Evolutionary conservation across 225 moss, liverwort and hornwort species (phyloP), one percentile per base, ranked within the genome.

Genomic region (Physcomitrium patens): DNA sequence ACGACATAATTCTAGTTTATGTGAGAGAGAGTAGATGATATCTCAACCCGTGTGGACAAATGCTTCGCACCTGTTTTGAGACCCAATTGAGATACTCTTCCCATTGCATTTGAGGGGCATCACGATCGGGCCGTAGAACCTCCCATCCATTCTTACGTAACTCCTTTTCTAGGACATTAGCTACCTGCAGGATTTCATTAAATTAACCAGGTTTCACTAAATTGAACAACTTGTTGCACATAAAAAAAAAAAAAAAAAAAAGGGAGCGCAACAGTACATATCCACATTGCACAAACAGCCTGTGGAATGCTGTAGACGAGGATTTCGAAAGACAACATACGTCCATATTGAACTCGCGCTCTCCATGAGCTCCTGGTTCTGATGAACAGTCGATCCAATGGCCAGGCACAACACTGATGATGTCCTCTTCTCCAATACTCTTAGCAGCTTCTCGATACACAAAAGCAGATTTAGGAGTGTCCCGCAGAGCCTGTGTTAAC

Each of bases 71-170:
- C 94, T 97, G 93, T 68, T 82, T 86, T 46, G 93, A 89, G 44
- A 99, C 97, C 97, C 97, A 99, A 72, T 99, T 93, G 41, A 95
- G 91, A 55, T 99, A 94, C 81, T 93, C 93, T 74, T 99, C 95
- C 97, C 97, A 99, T 71, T 80, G 79, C 67, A 95, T 79, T 77
- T 87, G 79, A 63, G 97, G 97, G 67, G 91, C 89, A 79, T 97
- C 93, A 71, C 97, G 95, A 70, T 99, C 97, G 45, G 97, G 97
- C 27, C 97, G 84, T 59, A 99, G 77, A 37, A 99, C 97, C 64
- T 92, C 87, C 97, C 97, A 99, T 15, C 97, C 93, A 78, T 99
- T 99, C 74, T 81, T 86, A 44, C 85, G 89, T 63, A 99, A 79
- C 79, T 91, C 86, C 76, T 85, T 99, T 73, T 99, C 97, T 63